Evolutionary conservation across 1,284 basidiomycete genomes (phyloP).

Genomic region (Meripilus lineatus): DNA sequence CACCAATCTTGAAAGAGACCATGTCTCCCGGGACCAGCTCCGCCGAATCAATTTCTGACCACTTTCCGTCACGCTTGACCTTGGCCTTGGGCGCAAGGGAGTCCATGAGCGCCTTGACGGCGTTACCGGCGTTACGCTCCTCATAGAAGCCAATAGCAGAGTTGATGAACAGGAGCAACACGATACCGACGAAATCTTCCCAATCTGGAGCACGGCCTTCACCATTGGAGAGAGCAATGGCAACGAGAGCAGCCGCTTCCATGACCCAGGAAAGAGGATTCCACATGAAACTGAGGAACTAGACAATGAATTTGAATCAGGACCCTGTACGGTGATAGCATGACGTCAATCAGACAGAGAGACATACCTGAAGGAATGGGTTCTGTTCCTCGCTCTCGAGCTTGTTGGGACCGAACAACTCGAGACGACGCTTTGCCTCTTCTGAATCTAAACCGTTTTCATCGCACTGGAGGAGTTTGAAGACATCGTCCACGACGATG

Average conservation of each 20-base stretch:
- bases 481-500: conserved; percentile 94
- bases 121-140: conserved; percentile 95
- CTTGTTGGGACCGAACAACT: conserved; percentile 95
- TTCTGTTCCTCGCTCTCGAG: conserved; percentile 91
- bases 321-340: conserved; percentile 1
- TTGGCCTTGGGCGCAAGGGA: conserved; percentile 97
- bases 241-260: conserved; percentile 96
- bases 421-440: conserved; percentile 84
- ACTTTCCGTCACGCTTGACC: conserved; percentile 79
- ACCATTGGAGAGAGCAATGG: conserved; percentile 95
- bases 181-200: conserved; percentile 97
- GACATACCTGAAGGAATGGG: conserved; percentile 69
- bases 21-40: conserved; percentile 92
- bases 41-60: conserved; percentile 87
- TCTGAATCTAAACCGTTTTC: conserved; percentile 74
- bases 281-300: conserved; percentile 99
- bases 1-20: conserved; percentile 95
- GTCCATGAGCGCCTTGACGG: conserved; percentile 99
- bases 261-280: conserved; percentile 99
- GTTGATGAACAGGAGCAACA: conserved; percentile 90
- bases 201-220: conserved; percentile 85
- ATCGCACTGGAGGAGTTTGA: conserved; percentile 88
- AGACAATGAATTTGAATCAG: conserved; percentile 19
- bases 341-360: conserved; percentile 9
- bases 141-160: conserved; percentile 98